phyloP scores from a whole-genome alignment of 805 yeast species.

The Ogataea henricii region DNA sequence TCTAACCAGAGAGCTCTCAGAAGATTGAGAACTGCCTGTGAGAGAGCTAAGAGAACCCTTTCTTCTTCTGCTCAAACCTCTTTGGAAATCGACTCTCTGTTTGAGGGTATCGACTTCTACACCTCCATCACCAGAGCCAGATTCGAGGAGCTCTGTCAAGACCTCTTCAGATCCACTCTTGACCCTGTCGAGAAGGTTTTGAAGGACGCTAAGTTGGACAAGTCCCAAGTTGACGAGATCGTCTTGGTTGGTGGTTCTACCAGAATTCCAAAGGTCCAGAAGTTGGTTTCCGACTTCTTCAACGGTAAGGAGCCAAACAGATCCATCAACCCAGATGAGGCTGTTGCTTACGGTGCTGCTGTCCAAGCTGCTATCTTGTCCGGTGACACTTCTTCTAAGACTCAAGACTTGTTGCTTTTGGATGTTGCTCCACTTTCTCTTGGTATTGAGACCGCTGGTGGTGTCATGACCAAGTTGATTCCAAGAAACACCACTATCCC shows the following conservation, averaged over 20 bases:
- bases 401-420: slow-evolving; percentile 89
- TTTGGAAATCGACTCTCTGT: slow-evolving; percentile 91
- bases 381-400: slow-evolving; percentile 95
- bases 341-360: slow-evolving; percentile 99
- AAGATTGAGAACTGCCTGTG: slow-evolving; percentile 98
- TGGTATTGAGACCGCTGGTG: slow-evolving; percentile 86
- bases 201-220: slow-evolving; percentile 87
- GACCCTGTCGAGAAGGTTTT: slow-evolving; percentile 95
- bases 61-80: slow-evolving; percentile 96
- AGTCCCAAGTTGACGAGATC: slow-evolving; percentile 87
- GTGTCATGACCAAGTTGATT: slow-evolving; percentile 76
- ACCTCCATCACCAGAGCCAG: slow-evolving; percentile 96
- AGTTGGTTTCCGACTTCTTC: slow-evolving; percentile 93
- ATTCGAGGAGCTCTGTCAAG: slow-evolving; percentile 95
- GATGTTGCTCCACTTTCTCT: slow-evolving; percentile 94
- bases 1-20: slow-evolving; percentile 95
- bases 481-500: slow-evolving; percentile 81
- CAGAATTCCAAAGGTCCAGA: slow-evolving; percentile 96
- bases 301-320: slow-evolving; percentile 97
- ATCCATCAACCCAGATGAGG: slow-evolving; percentile 98
- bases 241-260: slow-evolving; percentile 98
- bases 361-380: slow-evolving; percentile 96
- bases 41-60: slow-evolving; percentile 98
- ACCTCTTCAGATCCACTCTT: slow-evolving; percentile 88
- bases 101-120: slow-evolving; percentile 95